A percentile compares a stretch with the other conserved stretches of the same genome.
phyloP scores from a whole-genome alignment of 768 basidiomycete species.

The Xerocomus potaroensis region DNA sequence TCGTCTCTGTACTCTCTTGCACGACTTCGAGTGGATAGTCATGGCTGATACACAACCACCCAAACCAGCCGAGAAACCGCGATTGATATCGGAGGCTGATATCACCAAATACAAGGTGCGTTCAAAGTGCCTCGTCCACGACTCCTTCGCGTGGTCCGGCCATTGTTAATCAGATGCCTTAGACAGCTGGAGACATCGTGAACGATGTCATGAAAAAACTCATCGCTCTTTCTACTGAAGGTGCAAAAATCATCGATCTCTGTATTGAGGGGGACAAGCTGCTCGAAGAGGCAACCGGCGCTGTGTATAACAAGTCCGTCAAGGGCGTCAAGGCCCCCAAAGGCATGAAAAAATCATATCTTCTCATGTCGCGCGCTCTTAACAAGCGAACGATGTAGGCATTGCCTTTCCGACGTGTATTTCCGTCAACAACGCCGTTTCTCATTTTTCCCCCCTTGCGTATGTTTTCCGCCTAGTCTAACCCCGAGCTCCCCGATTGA shows the following conservation, averaged over 20 bases:
- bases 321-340: constrained; percentile 87
- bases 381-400: constrained; percentile 41
- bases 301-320: constrained; percentile 85
- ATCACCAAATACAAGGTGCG: constrained; percentile 84
- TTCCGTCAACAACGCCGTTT: constrained; percentile 93
- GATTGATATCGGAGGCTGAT: constrained; percentile 63
- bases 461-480: constrained; percentile 41
- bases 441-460: constrained; percentile 95
- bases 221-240: constrained; percentile 69
- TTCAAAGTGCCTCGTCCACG: constrained; percentile 18
- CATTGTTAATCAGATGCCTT: too few relatives aligned
- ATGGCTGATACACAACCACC: constrained; percentile 62
- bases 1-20: constrained; percentile 1
- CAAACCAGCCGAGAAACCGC: constrained; percentile 45
- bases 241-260: constrained; percentile 85
- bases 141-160: too few relatives aligned
- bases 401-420: constrained; percentile 93
- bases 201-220: constrained; percentile 82
- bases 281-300: constrained; percentile 78
- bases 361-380: neutral
- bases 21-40: constrained; percentile 10
- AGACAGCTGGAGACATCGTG: constrained; percentile 92
- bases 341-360: constrained; percentile 46
- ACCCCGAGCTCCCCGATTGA: constrained; percentile 14
- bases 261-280: constrained; percentile 93